Base-by-base conservation (phyloP, 352 stramenopile genomes). In the Globisporangium solare region DNA sequence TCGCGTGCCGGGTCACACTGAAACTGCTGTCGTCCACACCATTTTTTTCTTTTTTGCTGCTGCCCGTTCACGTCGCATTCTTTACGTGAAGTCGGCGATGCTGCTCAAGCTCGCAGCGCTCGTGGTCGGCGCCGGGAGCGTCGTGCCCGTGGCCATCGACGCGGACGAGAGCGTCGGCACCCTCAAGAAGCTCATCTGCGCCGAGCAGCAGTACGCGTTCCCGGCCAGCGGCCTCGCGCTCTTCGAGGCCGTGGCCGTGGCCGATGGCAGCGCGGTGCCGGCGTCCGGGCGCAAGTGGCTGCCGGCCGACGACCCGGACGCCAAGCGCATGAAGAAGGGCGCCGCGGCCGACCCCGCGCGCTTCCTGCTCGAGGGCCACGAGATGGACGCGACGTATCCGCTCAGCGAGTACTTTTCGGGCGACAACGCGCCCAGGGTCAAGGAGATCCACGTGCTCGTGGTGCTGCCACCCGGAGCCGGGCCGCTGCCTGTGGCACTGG, bases 301-400 rank as follows among this genome's bases (percentile, higher is more conserved):
- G 3, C 39, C 13, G 39, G 40, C 51, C 20, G 18, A 57, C 40
- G 51, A 57, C 22, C 51, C 51, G 17, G 39, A 51, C 17, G 41
- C 48, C 18, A 24, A 32, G n/a, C 22, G 39, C 11, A 41, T 57
- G 8, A 57, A 57, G 40, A 57, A 57, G 24, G 51, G 51, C 0
- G 51, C 40, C 13, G 37, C 24, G 22, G 39, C 51, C 21, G 27
- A 35, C 5, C 40, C 39, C 8, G 39, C 39, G 21, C 40, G 7
- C 39, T 43, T 58, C 21, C 17, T 58, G 21, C 21, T 50, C 0
- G 52, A 58, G 8, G 52, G 51, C 24, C 52, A 24, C 24, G 52
- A 58, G 27, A 58, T 58, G 52, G 52, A 58, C 52, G 39, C 52
- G 41, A 58, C 52, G 52, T 58, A 58, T n/a, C 52, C 52, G 52